These are phyloP conservation scores for Zygosaccharomyces pseudobailii DNA, from an alignment of 1,139 yeast species.

Conservation along the genomic window DNA sequence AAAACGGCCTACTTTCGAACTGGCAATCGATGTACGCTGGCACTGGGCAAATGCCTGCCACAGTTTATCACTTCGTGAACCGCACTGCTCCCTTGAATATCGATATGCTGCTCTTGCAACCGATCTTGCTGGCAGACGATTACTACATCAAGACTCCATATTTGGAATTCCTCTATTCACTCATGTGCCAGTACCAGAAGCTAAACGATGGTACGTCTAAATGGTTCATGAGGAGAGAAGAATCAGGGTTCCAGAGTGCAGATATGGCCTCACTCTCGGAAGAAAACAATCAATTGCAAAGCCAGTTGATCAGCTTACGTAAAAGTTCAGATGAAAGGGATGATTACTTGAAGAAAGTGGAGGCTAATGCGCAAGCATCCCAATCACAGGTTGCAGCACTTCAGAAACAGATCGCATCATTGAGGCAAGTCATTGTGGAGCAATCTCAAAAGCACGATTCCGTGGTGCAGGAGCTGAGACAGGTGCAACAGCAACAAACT, in stretches of 20 bases:
- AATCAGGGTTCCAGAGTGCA: slow-evolving; percentile 18
- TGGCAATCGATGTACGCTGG: slow-evolving; percentile 43
- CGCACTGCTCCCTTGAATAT: slow-evolving; percentile 42
- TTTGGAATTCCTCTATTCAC: slow-evolving; percentile 78
- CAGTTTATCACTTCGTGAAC: slow-evolving; percentile 28
- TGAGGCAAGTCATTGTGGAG: slow-evolving; percentile 23
- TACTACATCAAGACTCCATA: slow-evolving; percentile 82
- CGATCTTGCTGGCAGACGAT: slow-evolving; percentile 83
- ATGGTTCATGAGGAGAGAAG: slow-evolving; percentile 37
- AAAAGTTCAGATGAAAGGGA: slow-evolving; percentile 7
- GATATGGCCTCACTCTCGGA: slow-evolving; percentile 20
- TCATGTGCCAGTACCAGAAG: slow-evolving; percentile 62
- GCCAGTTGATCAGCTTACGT: slow-evolving; percentile 1
- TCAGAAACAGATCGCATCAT: slow-evolving; percentile 13
- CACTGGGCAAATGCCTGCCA: slow-evolving; percentile 23
- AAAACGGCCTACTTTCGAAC: slow-evolving; percentile 50
- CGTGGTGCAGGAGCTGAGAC: slow-evolving; percentile 15
- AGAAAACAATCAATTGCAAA: slow-evolving; percentile 7
- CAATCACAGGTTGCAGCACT: slow-evolving; percentile 10
- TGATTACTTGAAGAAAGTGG: slow-evolving; percentile 13
- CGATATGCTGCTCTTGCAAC: slow-evolving; percentile 75
- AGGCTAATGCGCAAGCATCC: slow-evolving; percentile 18
- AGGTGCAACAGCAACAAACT: slow-evolving; percentile 9
- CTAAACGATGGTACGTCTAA: slow-evolving; percentile 43
- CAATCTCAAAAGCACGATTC: slow-evolving; percentile 15